These are phyloP conservation scores for Pyricularia pennisetigena DNA, from an alignment of 2,329 filamentous ascomycete genomes.

Conservation along the genomic window DNA sequence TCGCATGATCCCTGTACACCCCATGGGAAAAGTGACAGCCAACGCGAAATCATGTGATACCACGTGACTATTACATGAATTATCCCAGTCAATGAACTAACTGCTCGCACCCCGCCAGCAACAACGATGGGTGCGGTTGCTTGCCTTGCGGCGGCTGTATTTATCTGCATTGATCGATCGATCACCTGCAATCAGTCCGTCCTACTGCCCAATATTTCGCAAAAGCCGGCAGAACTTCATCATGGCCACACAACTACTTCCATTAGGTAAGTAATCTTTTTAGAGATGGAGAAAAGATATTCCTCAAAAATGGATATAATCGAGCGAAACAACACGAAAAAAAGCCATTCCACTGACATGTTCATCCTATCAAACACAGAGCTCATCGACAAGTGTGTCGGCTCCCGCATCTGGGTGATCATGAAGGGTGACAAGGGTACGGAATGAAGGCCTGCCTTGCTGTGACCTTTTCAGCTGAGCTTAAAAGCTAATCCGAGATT, in stretches of 20 bases:
- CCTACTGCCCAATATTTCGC: not conserved
- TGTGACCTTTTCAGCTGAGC: not conserved
- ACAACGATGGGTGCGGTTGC: not conserved
- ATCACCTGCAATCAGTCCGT: not conserved
- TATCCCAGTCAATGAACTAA: not conserved
- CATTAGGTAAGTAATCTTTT: constrained; percentile 44
- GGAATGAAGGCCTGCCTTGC: not conserved
- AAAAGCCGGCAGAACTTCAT: not conserved
- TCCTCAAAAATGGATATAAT: not conserved
- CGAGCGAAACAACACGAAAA: not conserved
- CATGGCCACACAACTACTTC: constrained; percentile 68
- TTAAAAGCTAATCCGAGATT: not conserved
- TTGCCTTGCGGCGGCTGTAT: not conserved
- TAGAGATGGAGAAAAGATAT: not conserved
- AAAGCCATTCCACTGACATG: not conserved
- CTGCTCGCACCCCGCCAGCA: not conserved
- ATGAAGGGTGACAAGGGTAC: constrained; percentile 99
- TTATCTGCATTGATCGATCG: not conserved
- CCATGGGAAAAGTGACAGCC: not conserved
- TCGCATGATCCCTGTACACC: not conserved
- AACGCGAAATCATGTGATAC: not conserved
- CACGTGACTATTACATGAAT: not conserved
- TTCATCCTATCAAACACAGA: constrained; percentile 43
- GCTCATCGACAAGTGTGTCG: constrained; percentile 97
- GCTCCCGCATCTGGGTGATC: constrained; percentile 94